Base-by-base conservation (phyloP, 1,284 basidiomycete species). In the Ustilago crameri region DNA sequence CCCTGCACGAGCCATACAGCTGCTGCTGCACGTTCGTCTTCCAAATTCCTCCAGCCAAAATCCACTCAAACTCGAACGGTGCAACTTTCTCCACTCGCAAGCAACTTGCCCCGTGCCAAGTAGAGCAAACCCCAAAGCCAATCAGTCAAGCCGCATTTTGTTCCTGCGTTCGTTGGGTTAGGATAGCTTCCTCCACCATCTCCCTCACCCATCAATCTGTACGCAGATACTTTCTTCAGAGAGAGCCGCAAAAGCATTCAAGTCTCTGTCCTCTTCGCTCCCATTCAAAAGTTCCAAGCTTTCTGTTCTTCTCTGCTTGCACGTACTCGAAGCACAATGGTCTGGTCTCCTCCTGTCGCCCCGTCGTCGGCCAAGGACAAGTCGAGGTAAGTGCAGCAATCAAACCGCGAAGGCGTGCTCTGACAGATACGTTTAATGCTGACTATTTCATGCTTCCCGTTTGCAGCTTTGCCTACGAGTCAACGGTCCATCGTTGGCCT, bases 401-500 rank as follows among this genome's bases (percentile, higher is more conserved):
- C 12, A 30, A 12, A 24, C 22, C 7, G n/a, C n/a, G n/a, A n/a
- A n/a, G n/a, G n/a, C n/a, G n/a, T n/a, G n/a, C n/a, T n/a, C n/a
- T n/a, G n/a, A n/a, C n/a, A n/a, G n/a, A n/a, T n/a, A n/a, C n/a
- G n/a, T n/a, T n/a, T n/a, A n/a, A n/a, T n/a, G n/a, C n/a, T n/a
- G n/a, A n/a, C n/a, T n/a, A n/a, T n/a, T n/a, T n/a, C n/a, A n/a
- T n/a, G n/a, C n/a, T 30, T 30, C 30, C 12, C 30, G 30, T 30
- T 30, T 37, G 7, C 18, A 67, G 78, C 85, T 84, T 81, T 58
- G 91, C 88, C 49, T 89, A 87, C 64, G 86, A 87, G 46, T 88
- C 88, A 3, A 86, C 89, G 9, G 74, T 86, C 51, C 86, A 87
- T 82, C 87, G 93, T 59, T 98, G 95, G 95, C 95, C 95, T 0